phyloP scores from a whole-genome alignment of 345 rosid species.

The Orychophragmus violaceus region DNA sequence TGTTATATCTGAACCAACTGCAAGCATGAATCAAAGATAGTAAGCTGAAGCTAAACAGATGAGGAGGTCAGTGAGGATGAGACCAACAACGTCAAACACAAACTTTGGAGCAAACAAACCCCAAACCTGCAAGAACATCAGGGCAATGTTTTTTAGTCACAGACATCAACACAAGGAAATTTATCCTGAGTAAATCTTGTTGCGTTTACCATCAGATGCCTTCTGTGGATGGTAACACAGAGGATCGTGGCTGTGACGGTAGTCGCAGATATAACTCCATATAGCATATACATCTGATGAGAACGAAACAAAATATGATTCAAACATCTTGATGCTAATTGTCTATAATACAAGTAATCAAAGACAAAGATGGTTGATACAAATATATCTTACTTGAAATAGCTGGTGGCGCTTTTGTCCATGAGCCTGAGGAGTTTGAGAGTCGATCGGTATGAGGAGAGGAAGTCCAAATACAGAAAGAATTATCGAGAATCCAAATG shows the following conservation, averaged over 20 bases:
- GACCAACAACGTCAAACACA: slow-evolving; percentile 74
- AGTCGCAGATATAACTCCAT: slow-evolving; percentile 52
- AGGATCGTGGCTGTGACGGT: slow-evolving; percentile 56
- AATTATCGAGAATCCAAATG: slow-evolving; percentile 82
- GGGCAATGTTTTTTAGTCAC: neutral
- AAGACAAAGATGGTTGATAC: neutral
- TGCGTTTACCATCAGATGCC: slow-evolving; percentile 74
- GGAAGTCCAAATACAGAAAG: slow-evolving; percentile 81
- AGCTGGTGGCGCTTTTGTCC: slow-evolving; percentile 30
- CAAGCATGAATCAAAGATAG: slow-evolving; percentile 23
- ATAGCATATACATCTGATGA: slow-evolving; percentile 65
- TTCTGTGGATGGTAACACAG: slow-evolving; percentile 73
- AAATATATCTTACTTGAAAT: slow-evolving; percentile 44
- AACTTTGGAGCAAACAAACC: slow-evolving; percentile 91
- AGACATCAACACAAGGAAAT: neutral
- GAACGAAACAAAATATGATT: neutral
- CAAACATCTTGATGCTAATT: neutral
- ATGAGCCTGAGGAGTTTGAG: slow-evolving; percentile 27
- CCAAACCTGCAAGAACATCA: slow-evolving; percentile 69
- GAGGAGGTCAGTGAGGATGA: slow-evolving; percentile 51
- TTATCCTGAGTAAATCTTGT: neutral
- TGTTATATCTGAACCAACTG: neutral
- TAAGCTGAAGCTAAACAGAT: slow-evolving; percentile 64
- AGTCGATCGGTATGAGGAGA: slow-evolving; percentile 34
- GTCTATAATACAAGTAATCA: neutral